Percentiles rank a stretch among this genome's conserved stretches.
Evolutionary conservation across 371 early-diverging fungal species (phyloP).

Genomic region (Capniomyces stellatus): DNA sequence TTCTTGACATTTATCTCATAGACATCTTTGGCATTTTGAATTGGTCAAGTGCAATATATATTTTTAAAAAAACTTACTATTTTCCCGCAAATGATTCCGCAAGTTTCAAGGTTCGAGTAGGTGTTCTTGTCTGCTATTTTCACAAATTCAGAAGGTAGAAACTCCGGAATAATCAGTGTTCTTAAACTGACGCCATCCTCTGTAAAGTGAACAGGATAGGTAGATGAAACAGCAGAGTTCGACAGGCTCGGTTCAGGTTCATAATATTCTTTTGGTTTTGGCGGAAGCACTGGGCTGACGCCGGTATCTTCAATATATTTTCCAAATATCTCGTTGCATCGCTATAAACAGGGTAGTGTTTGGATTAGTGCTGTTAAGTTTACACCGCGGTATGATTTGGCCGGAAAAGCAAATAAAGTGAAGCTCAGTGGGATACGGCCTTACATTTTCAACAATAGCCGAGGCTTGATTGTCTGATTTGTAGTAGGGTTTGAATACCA

Average conservation of each 20-base stretch:
- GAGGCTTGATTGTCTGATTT: neutral
- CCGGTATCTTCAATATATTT: neutral
- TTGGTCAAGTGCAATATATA: too few species aligned
- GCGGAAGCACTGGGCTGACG: constrained; percentile 12
- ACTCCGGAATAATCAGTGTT: constrained; percentile 39
- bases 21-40: too few species aligned
- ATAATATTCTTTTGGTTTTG: constrained; percentile 23
- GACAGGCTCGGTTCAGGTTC: neutral
- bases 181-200: constrained; percentile 45
- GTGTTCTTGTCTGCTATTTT: constrained; percentile 63
- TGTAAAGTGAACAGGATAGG: constrained; percentile 14
- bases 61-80: constrained; percentile 38
- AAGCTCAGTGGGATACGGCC: neutral
- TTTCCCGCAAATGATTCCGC: constrained; percentile 70
- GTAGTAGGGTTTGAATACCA: neutral
- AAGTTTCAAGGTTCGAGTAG: constrained; percentile 64
- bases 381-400: neutral
- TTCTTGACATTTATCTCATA: too few species aligned
- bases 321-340: neutral
- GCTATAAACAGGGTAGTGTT: neutral
- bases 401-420: neutral
- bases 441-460: neutral
- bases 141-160: constrained; percentile 42
- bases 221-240: constrained; percentile 7
- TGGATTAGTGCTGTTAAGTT: neutral